A percentile compares a stretch with the other conserved stretches of the same genome.
phyloP scores from a whole-genome alignment of 148 eudicot species.

The Vaccinium myrtillus region DNA sequence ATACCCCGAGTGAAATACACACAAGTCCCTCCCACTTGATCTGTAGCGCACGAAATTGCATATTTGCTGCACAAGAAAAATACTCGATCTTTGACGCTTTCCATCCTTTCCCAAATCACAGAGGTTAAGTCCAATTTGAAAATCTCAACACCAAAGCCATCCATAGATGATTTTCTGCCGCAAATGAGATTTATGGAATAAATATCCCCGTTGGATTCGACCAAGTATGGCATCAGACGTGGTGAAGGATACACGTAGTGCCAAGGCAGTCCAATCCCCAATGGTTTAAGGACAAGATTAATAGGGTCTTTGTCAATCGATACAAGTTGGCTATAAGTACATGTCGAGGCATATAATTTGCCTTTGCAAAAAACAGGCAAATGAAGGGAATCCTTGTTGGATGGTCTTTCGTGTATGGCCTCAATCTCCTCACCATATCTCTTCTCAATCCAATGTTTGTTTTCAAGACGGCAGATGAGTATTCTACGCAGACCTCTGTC shows the following conservation, averaged over 20 bases:
- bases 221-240: neutral
- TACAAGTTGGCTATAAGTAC: neutral
- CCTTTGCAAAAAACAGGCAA: neutral
- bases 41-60: slow-evolving; percentile 3
- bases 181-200: neutral
- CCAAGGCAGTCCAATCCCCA: neutral
- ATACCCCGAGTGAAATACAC: neutral
- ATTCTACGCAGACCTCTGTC: neutral
- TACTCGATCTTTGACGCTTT: neutral
- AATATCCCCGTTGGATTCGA: slow-evolving; percentile 7
- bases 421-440: neutral
- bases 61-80: neutral
- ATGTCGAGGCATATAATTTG: neutral
- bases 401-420: neutral
- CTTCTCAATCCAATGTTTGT: neutral
- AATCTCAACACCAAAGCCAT: neutral
- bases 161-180: neutral
- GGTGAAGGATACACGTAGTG: too few species aligned
- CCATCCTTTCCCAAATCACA: neutral
- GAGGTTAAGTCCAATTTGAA: neutral
- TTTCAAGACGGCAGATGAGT: neutral
- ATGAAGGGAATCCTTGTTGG: neutral
- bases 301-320: neutral
- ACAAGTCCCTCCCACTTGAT: neutral
- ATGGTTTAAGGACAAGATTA: neutral